Percentiles rank a stretch among this genome's conserved stretches.
These are phyloP conservation scores for Russula vinacea DNA, from an alignment of 768 basidiomycete genomes.

Conservation along the genomic window DNA sequence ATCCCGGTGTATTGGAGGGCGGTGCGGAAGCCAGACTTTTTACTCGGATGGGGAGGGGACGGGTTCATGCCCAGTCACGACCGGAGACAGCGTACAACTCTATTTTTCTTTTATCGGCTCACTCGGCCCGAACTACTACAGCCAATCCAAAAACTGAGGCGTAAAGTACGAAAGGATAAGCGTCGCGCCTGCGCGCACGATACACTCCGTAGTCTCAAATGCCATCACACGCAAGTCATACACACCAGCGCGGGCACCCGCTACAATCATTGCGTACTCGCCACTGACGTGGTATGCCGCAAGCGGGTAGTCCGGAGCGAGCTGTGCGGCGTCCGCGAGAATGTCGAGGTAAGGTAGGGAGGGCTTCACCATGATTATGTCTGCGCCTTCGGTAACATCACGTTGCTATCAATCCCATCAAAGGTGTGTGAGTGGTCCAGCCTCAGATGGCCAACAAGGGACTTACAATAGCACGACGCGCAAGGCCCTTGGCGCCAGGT, in stretches of 20 bases:
- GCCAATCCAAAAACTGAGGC: constrained; percentile 91
- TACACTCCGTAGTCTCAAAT: constrained; percentile 86
- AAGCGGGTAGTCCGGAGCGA: constrained; percentile 85
- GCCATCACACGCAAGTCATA: constrained; percentile 92
- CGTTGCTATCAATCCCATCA: constrained; percentile 68
- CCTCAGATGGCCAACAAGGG: not conserved
- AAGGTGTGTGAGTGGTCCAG: not conserved
- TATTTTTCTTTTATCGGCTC: not conserved
- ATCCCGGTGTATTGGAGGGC: constrained; percentile 66
- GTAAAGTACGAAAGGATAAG: constrained; percentile 95
- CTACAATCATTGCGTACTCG: constrained; percentile 96
- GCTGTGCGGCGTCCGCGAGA: constrained; percentile 78
- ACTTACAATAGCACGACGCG: constrained; percentile 87
- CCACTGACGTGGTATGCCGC: constrained; percentile 98
- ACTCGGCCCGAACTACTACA: constrained; percentile 38
- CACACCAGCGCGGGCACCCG: constrained; percentile 90
- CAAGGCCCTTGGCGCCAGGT: constrained; percentile 81
- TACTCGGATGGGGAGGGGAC: constrained; percentile 9
- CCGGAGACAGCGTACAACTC: not conserved
- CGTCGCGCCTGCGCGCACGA: constrained; percentile 88
- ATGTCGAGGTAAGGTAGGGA: constrained; percentile 95
- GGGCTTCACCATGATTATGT: constrained; percentile 99
- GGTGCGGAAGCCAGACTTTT: constrained; percentile 53
- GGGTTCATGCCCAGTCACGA: constrained; percentile 12
- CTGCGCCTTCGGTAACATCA: constrained; percentile 87